A percentile compares a stretch with the other conserved stretches of the same genome.
phyloP scores from a whole-genome alignment of 352 stramenopile species.

The Globisporangium iwayamae region DNA sequence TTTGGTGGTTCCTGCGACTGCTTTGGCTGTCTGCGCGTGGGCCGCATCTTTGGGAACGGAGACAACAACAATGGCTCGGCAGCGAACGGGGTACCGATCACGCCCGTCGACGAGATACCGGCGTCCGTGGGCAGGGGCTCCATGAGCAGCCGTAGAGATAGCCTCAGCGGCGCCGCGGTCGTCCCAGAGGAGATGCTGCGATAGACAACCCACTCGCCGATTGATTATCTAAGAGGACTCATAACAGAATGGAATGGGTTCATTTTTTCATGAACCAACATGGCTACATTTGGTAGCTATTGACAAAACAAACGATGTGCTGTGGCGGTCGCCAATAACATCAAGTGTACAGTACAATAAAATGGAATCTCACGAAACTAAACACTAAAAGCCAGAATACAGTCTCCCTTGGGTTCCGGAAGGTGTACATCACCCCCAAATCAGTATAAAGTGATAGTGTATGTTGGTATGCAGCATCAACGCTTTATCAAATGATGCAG shows the following conservation, averaged over 20 bases:
- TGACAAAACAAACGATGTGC: background rate
- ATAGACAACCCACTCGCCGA: background rate
- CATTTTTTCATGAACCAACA: background rate
- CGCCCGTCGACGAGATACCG: background rate
- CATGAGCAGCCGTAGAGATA: conserved; percentile 6
- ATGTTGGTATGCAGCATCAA: no score
- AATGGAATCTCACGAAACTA: no score
- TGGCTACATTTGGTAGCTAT: background rate
- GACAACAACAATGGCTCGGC: background rate
- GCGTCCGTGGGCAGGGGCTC: background rate
- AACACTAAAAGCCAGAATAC: no score
- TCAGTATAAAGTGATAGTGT: no score
- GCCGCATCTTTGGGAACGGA: conserved; percentile 8
- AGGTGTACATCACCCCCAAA: no score
- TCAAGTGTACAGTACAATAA: no score
- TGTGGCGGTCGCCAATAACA: no score
- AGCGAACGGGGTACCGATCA: background rate
- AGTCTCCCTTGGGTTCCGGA: no score
- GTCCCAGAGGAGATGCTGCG: conserved; percentile 16
- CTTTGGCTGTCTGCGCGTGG: conserved; percentile 34
- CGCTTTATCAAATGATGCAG: no score
- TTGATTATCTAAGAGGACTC: background rate
- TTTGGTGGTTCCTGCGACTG: conserved; percentile 34
- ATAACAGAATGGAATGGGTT: background rate
- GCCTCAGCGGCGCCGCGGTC: conserved; percentile 7